Conservation (phyloP, 129 eudicot species). For the Deinandra increscens region DNA sequence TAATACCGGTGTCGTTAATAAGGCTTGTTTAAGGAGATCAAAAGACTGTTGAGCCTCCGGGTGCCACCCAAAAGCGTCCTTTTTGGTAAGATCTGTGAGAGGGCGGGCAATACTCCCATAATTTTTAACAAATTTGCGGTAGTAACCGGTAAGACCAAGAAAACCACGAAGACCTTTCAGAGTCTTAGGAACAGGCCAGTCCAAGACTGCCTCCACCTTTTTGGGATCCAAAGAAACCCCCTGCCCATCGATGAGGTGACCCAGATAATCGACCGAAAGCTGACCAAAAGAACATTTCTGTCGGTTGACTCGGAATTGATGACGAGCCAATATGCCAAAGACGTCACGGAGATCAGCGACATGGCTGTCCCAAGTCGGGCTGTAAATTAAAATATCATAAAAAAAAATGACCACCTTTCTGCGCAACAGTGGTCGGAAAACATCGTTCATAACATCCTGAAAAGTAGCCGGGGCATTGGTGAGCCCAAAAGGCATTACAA, state of each 20-base stretch:
- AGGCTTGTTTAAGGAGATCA: background rate
- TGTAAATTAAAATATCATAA: background rate
- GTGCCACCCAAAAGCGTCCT: background rate
- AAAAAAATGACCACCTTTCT: too few relatives aligned
- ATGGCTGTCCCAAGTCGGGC: background rate
- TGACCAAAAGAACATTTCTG: conserved; percentile 5
- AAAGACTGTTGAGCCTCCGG: background rate
- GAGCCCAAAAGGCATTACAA: too few relatives aligned
- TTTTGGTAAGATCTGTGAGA: background rate
- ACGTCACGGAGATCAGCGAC: background rate
- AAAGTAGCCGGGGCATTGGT: too few relatives aligned
- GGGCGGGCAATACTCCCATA: background rate
- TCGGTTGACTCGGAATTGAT: background rate
- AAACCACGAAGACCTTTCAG: background rate
- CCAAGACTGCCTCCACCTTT: background rate
- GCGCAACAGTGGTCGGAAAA: too few relatives aligned
- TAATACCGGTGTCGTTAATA: background rate
- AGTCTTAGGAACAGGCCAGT: background rate
- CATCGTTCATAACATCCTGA: too few relatives aligned
- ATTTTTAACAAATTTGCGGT: background rate
- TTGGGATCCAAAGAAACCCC: background rate
- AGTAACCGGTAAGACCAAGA: background rate
- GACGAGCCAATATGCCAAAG: background rate
- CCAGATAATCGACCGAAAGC: background rate
- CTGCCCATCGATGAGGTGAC: background rate